These are phyloP conservation scores for Eurotiales sp. DNA, from an alignment of 2,329 filamentous ascomycete genomes.

Conservation along the genomic window DNA sequence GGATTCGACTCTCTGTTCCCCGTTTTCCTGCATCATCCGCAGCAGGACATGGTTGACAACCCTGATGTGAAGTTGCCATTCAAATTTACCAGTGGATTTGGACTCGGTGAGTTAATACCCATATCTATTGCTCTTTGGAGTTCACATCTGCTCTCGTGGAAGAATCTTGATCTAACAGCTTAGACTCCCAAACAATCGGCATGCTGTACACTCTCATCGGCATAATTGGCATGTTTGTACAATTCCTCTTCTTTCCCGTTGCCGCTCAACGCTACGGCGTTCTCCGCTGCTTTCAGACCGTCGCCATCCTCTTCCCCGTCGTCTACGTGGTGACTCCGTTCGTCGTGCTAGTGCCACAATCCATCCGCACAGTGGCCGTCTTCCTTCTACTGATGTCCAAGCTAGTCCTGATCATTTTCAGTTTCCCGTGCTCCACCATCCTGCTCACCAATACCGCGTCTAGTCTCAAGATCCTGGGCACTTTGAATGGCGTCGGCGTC, in stretches of 20 bases:
- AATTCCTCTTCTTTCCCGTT: constrained; percentile 80
- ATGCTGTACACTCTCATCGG: constrained; percentile 82
- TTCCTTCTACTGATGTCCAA: constrained; percentile 69
- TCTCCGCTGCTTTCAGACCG: constrained; percentile 67
- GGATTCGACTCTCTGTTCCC: constrained; percentile 85
- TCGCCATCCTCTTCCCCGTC: constrained; percentile 65
- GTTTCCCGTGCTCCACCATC: constrained; percentile 86
- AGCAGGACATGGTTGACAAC: constrained; percentile 51
- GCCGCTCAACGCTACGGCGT: constrained; percentile 71
- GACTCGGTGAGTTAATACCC: constrained; percentile 44
- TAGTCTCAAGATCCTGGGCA: constrained; percentile 74
- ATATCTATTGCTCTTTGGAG: neutral
- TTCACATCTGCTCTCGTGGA: too few species aligned
- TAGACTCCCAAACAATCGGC: constrained; percentile 70
- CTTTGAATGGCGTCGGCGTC: constrained; percentile 86
- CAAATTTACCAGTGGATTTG: constrained; percentile 79
- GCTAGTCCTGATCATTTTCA: constrained; percentile 72
- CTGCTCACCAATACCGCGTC: constrained; percentile 81
- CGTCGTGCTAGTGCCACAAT: constrained; percentile 58
- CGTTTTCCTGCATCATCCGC: constrained; percentile 79
- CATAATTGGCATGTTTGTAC: constrained; percentile 71
- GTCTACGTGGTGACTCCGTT: constrained; percentile 81
- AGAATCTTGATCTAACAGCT: constrained; percentile 13
- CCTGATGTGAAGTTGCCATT: constrained; percentile 65
- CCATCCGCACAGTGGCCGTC: constrained; percentile 57